A percentile compares a stretch with the other conserved stretches of the same genome.
Evolutionary conservation across 768 basidiomycete species (phyloP).

Genomic region (Tulasnella sp.): DNA sequence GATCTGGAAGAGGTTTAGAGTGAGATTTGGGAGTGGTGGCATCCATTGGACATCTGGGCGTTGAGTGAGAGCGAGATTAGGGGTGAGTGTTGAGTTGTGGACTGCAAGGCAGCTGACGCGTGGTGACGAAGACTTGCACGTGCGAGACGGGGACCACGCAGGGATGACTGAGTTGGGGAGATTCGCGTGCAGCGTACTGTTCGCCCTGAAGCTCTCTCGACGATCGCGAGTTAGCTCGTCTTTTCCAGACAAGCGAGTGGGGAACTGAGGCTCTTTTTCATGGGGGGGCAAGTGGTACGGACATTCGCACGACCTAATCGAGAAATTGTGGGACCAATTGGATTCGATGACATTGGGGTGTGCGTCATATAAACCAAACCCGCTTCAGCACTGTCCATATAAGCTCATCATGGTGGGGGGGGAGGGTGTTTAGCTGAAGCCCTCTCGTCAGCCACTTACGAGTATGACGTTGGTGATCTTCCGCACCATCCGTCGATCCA

Average conservation of each 20-base stretch:
- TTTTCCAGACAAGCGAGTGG: too few species aligned
- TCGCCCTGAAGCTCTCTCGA: too few species aligned
- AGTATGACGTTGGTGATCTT: conserved; percentile 1
- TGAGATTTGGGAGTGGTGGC: neutral
- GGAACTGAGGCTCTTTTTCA: too few species aligned
- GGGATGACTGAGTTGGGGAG: neutral
- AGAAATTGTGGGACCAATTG: neutral
- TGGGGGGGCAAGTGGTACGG: neutral
- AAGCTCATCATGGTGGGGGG: neutral
- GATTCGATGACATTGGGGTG: neutral
- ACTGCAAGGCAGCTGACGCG: neutral
- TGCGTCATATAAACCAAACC: neutral
- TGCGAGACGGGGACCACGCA: neutral
- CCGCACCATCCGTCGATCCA: neutral
- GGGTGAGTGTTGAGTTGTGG: neutral
- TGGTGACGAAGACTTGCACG: neutral
- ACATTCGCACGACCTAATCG: neutral
- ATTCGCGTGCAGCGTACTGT: too few species aligned
- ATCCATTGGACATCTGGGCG: neutral
- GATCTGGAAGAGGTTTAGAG: conserved; percentile 21
- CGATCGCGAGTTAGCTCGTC: too few species aligned
- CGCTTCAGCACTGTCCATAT: neutral
- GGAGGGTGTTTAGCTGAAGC: neutral
- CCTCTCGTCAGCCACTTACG: neutral
- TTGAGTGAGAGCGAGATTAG: neutral